Evolutionary conservation across 1,284 basidiomycete species (phyloP).

Genomic region (Ustilago crameri): DNA sequence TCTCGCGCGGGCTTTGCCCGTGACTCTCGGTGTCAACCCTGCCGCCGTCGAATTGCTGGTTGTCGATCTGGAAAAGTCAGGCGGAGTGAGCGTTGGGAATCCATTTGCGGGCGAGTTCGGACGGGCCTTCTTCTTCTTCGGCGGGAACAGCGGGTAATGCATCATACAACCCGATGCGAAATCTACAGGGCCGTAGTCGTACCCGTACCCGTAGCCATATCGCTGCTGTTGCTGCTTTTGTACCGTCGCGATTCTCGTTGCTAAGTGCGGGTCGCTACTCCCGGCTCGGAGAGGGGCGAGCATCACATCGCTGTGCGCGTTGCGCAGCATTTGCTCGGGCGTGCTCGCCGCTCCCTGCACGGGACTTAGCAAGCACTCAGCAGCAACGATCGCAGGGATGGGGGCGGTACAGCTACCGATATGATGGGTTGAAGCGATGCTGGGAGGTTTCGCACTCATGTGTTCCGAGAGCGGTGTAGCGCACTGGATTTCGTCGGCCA

Average conservation of each 20-base stretch:
- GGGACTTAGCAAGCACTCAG: not conserved
- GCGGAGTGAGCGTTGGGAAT: constrained; percentile 19
- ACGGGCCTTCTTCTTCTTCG: constrained; percentile 6
- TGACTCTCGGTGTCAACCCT: constrained; percentile 13
- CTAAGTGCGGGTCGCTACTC: too few relatives aligned
- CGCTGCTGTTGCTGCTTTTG: too few relatives aligned
- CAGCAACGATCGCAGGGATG: too few relatives aligned
- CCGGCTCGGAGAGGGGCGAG: too few relatives aligned
- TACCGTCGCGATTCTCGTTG: too few relatives aligned
- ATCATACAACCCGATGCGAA: constrained; percentile 26
- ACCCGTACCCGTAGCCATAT: constrained; percentile 5
- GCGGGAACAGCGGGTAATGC: constrained; percentile 27
- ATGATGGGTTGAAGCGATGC: too few relatives aligned
- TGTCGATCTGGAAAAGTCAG: constrained; percentile 20
- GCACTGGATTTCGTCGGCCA: not conserved
- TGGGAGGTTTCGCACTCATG: not conserved
- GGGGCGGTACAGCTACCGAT: too few relatives aligned
- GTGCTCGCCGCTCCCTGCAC: constrained; percentile 2
- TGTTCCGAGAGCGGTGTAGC: not conserved
- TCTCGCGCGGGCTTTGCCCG: constrained; percentile 7
- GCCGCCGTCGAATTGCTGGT: not conserved
- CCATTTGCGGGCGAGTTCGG: not conserved
- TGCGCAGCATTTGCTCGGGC: constrained; percentile 2
- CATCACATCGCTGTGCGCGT: too few relatives aligned
- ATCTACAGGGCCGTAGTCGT: constrained; percentile 16